phyloP scores from a whole-genome alignment of 2,329 filamentous ascomycete species.

The Tolypocladium sp. region DNA sequence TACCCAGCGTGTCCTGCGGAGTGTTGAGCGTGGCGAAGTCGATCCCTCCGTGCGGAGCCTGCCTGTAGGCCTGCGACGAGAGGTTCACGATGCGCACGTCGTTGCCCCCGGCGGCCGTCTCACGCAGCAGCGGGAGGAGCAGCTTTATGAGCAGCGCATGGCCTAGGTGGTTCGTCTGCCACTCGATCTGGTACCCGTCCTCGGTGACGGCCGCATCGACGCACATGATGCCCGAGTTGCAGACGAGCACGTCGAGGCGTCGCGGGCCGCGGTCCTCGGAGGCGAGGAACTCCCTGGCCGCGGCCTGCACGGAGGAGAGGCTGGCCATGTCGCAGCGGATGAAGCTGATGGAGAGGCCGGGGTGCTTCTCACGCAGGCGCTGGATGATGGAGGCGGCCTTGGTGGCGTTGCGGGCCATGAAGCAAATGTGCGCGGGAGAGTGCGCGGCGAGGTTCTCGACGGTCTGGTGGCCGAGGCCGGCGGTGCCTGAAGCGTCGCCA shows the following conservation, averaged over 20 bases:
- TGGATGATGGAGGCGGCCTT: constrained; percentile 33
- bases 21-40: constrained; percentile 9
- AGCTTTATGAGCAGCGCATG: constrained; percentile 25
- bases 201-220: constrained; percentile 19
- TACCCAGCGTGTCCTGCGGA: too few species aligned
- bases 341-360: constrained; percentile 12
- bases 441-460: constrained; percentile 25
- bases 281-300: constrained; percentile 28
- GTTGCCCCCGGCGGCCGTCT: constrained; percentile 5
- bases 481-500: constrained; percentile 19
- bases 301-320: constrained; percentile 35
- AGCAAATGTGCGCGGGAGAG: constrained; percentile 41
- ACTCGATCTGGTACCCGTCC: constrained; percentile 26
- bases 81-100: constrained; percentile 15
- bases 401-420: constrained; percentile 38
- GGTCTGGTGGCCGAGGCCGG: constrained; percentile 16
- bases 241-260: constrained; percentile 31
- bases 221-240: constrained; percentile 21
- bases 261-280: constrained; percentile 13
- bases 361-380: constrained; percentile 11
- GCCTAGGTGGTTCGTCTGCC: constrained; percentile 24
- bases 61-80: constrained; percentile 16
- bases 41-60: constrained; percentile 16
- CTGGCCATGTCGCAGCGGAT: constrained; percentile 40
- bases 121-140: constrained; percentile 13